Base-by-base conservation (phyloP, 1,284 basidiomycete species). In the Cryptococcus sp. region DNA sequence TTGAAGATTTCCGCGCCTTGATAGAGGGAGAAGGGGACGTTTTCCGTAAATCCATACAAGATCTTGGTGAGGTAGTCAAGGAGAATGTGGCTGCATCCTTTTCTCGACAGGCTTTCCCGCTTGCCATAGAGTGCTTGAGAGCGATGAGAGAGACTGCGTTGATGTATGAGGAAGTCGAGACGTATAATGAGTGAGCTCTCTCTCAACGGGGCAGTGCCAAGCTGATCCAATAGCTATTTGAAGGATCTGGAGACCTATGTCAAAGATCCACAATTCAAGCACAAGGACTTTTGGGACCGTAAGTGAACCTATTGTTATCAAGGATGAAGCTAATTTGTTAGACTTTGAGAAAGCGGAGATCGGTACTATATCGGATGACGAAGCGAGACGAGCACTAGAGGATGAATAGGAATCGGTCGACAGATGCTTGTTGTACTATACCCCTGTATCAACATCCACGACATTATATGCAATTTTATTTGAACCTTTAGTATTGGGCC, bases 1-100 rank as follows among this genome's bases (percentile, higher is more conserved):
- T 92, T 39, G 78, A 77, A 46, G 90, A 93, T 73, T 92, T 92
- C 73, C 76, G 77, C 56, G 77, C 79, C 59, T 85, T 88, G 61
- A 75, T 87, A 18, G 78, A 79, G 39, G 69, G 67, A 11, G 78
- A 81, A 46, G 87, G 87, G 0, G 88, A 90, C 67, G 74, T 89
- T 16, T 87, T 91, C 45, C 82, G 80, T 22, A 90, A 92, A 71
- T 87, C 87, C 0, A 72, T 76, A 18, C 64, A 86, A 63, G 89
- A 92, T 72, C 70, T 92, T 28, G 82, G 78, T 11, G 78, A 70
- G 16, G 85, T 89, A 2, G 81, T 92, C 41, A 77, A 78, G 53
- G 85, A 90, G 64, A 81, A 89, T 48, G 79, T 87, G 13, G 69
- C 80, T 51, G 78, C 78, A 24, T 86, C 86, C 22, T 91, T 91